These are phyloP conservation scores for Colletotrichum tropicicola DNA, from an alignment of 2,329 filamentous ascomycete species.

Conservation along the genomic window DNA sequence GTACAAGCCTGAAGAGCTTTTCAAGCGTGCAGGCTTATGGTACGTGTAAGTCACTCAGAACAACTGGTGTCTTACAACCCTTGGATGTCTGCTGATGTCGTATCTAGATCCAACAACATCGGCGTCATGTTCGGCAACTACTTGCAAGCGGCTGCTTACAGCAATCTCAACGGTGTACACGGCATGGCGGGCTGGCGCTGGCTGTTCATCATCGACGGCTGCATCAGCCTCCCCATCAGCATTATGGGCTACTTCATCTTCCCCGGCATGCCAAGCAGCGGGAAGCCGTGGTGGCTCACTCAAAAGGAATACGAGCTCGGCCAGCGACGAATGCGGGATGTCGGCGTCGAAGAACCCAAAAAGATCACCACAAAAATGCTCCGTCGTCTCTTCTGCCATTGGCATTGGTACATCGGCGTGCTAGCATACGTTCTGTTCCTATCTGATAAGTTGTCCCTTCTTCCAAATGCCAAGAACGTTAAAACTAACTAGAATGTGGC, in stretches of 20 bases:
- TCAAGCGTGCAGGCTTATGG: slow-evolving; percentile 57
- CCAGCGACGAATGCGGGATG: slow-evolving; percentile 38
- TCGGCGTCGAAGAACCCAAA: slow-evolving; percentile 29
- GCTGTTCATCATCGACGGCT: slow-evolving; percentile 65
- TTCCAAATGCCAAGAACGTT: not conserved
- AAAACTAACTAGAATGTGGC: not conserved
- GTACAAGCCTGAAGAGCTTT: slow-evolving; percentile 44
- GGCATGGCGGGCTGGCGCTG: slow-evolving; percentile 60
- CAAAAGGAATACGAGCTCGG: slow-evolving; percentile 42
- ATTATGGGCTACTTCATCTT: slow-evolving; percentile 57
- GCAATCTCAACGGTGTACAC: slow-evolving; percentile 54
- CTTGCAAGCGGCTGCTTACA: slow-evolving; percentile 52
- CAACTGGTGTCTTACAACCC: not conserved
- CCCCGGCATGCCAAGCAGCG: slow-evolving; percentile 48
- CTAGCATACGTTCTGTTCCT: slow-evolving; percentile 34
- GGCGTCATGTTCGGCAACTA: slow-evolving; percentile 41
- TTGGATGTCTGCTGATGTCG: not conserved
- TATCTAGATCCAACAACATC: slow-evolving; percentile 31
- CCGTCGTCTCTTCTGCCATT: slow-evolving; percentile 34
- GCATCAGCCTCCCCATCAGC: slow-evolving; percentile 62
- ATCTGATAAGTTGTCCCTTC: not conserved
- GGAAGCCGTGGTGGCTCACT: slow-evolving; percentile 45
- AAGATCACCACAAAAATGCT: slow-evolving; percentile 36
- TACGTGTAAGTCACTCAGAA: slow-evolving; percentile 46
- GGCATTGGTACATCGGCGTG: slow-evolving; percentile 37